Evolutionary conservation across 305 asterid species (phyloP).

Genomic region (Rubia peregrina): DNA sequence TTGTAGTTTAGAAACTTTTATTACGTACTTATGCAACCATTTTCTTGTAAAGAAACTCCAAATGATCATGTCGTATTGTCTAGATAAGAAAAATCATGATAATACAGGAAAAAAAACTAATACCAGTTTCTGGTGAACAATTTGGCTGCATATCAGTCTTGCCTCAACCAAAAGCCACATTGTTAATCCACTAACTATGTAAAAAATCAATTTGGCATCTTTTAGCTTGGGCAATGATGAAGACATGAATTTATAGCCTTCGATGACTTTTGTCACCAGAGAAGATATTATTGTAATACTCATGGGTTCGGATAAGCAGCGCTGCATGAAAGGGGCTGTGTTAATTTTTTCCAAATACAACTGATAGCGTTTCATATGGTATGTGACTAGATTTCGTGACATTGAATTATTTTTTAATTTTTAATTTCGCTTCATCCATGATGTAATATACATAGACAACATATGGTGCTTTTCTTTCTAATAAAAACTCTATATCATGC

Average conservation of each 20-base stretch:
- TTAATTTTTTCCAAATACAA: constrained; percentile 47
- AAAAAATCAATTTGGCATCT: too few species aligned
- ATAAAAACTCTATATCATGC: constrained; percentile 35
- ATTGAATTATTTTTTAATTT: constrained; percentile 33
- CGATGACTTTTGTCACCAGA: constrained; percentile 41
- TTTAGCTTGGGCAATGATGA: constrained; percentile 25
- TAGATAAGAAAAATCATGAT: too few species aligned
- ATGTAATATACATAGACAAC: constrained; percentile 69
- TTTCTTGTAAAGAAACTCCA: too few species aligned
- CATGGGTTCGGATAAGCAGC: constrained; percentile 56
- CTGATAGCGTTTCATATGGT: constrained; percentile 50
- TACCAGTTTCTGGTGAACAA: constrained; percentile 39
- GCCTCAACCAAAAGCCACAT: constrained; percentile 34
- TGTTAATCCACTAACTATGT: constrained; percentile 25
- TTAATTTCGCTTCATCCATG: constrained; percentile 58
- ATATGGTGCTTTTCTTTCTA: constrained; percentile 18
- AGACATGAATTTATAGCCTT: constrained; percentile 32
- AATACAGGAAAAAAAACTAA: neutral
- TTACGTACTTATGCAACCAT: too few species aligned
- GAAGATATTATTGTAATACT: too few species aligned
- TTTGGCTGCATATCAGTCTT: neutral
- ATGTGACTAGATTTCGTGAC: constrained; percentile 22
- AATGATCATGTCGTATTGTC: too few species aligned
- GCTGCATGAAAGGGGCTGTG: constrained; percentile 62
- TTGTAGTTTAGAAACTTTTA: too few species aligned